These are phyloP conservation scores for Kodamaea kakaduensis DNA, from an alignment of 805 yeast species.

Conservation along the genomic window DNA sequence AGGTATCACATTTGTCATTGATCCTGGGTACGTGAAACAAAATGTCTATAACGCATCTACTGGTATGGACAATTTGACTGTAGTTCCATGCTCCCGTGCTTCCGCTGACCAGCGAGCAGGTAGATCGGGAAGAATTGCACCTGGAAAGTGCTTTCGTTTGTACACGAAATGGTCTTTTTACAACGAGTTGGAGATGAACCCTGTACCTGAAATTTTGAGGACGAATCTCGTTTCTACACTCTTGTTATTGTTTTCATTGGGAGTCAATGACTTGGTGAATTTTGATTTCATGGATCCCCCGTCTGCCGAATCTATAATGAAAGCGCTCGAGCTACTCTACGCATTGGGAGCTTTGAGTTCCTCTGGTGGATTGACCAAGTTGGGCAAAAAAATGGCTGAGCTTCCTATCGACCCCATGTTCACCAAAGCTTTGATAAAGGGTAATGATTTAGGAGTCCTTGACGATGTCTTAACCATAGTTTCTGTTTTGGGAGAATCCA, in stretches of 20 bases:
- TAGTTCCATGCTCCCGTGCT: conserved; percentile 43
- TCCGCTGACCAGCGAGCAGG: conserved; percentile 47
- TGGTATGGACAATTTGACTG: conserved; percentile 45
- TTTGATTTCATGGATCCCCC: conserved; percentile 95
- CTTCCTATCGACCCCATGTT: conserved; percentile 91
- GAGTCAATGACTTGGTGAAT: conserved; percentile 72
- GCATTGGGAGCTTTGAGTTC: conserved; percentile 83
- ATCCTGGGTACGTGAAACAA: conserved; percentile 45
- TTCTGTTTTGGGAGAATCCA: conserved; percentile 79
- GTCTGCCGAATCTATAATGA: conserved; percentile 62
- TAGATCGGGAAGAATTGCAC: conserved; percentile 46
- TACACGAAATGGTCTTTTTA: conserved; percentile 80
- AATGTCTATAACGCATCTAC: conserved; percentile 39
- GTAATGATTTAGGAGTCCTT: conserved; percentile 58
- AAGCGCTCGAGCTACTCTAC: conserved; percentile 77
- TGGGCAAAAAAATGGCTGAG: conserved; percentile 84
- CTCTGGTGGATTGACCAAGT: conserved; percentile 68
- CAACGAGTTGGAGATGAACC: conserved; percentile 71
- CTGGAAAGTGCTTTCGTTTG: conserved; percentile 60
- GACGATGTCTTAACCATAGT: conserved; percentile 69
- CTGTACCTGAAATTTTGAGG: conserved; percentile 90
- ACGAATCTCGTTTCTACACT: conserved; percentile 77
- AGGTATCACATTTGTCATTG: conserved; percentile 41
- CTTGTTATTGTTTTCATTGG: conserved; percentile 72
- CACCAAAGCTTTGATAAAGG: conserved; percentile 67